Base-by-base conservation (phyloP, 495 filamentous ascomycete species). In the Penicilliopsis zonata region DNA sequence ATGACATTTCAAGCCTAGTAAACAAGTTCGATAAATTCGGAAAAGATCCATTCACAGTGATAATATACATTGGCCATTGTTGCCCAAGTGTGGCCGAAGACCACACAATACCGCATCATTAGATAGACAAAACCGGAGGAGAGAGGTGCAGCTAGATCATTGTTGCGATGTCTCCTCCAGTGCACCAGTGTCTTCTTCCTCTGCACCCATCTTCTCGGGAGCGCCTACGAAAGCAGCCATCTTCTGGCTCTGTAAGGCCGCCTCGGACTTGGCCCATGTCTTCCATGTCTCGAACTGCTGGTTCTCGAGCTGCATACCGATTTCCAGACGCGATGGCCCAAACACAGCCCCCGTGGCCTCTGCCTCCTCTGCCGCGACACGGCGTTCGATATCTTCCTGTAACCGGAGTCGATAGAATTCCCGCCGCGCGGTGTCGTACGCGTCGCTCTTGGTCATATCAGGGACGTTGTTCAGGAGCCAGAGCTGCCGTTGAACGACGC, bases 401-500 rank as follows among this genome's bases (percentile, higher is more conserved):
- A 94, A 72, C 35, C 88, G 78, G 35, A 86, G 52, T 31, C 65
- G 62, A 59, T 96, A 96, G 59, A 98, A 94, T 56, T 98, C 90
- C 41, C 76, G 75, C 18, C 92, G 78, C 13, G 82, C 86, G 28
- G 63, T 67, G 61, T 95, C 86, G 59, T 96, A 98, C n/a, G 88
- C 84, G 39, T 59, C 39, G 9, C 62, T 61, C 50, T 71, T 67
- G 22, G 63, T 72, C 46, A 82, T 70, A 24, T 59, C 61, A 2
- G 67, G 64, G 2, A 65, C 43, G 40, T 81, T 71, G 37, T 85
- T 60, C 57, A 86, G 75, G 35, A 94, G 69, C 72, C 76, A 92
- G 26, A 90, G 52, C 50, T 94, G 86, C 32, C 87, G 79, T 56
- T 96, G 90, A 29, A 96, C 74, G 37, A 98, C 92, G 62, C 90